These are phyloP conservation scores for Stropharia rugosoannulata DNA, from an alignment of 768 basidiomycete genomes.

Conservation along the genomic window DNA sequence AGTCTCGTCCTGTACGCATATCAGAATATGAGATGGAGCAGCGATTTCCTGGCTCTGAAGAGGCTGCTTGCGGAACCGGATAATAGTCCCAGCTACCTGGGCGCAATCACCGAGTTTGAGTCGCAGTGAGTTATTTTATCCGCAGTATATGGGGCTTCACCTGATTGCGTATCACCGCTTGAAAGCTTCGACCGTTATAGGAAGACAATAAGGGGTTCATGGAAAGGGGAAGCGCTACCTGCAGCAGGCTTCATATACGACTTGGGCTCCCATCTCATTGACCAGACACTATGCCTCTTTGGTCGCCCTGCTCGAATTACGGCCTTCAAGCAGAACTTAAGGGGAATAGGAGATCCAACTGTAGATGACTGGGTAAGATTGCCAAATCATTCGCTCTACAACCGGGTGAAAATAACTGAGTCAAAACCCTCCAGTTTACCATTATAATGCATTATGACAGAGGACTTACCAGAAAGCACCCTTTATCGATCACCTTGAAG, in stretches of 20 bases:
- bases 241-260: slow-evolving; percentile 75
- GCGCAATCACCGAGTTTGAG: slow-evolving; percentile 68
- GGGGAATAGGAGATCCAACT: slow-evolving; percentile 60
- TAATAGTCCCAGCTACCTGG: slow-evolving; percentile 52
- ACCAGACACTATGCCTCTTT: slow-evolving; percentile 75
- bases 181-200: slow-evolving; percentile 76
- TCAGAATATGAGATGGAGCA: slow-evolving; percentile 79
- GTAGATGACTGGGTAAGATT: slow-evolving; percentile 61
- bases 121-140: slow-evolving; percentile 52
- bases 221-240: slow-evolving; percentile 73
- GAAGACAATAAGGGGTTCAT: slow-evolving; percentile 60
- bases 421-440: slow-evolving; percentile 39
- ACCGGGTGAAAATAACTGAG: not conserved
- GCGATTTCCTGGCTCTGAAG: slow-evolving; percentile 70
- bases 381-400: not conserved
- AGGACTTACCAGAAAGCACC: slow-evolving; percentile 41
- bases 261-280: slow-evolving; percentile 78
- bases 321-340: slow-evolving; percentile 67
- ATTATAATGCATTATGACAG: slow-evolving; percentile 51
- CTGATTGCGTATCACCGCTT: not conserved
- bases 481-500: slow-evolving; percentile 65
- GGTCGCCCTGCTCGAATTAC: slow-evolving; percentile 70
- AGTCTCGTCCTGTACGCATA: slow-evolving; percentile 66
- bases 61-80: slow-evolving; percentile 55
- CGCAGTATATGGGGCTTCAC: not conserved